These are phyloP conservation scores for Lepidopterella palustris DNA, from an alignment of 495 filamentous ascomycete genomes.

Conservation along the genomic window DNA sequence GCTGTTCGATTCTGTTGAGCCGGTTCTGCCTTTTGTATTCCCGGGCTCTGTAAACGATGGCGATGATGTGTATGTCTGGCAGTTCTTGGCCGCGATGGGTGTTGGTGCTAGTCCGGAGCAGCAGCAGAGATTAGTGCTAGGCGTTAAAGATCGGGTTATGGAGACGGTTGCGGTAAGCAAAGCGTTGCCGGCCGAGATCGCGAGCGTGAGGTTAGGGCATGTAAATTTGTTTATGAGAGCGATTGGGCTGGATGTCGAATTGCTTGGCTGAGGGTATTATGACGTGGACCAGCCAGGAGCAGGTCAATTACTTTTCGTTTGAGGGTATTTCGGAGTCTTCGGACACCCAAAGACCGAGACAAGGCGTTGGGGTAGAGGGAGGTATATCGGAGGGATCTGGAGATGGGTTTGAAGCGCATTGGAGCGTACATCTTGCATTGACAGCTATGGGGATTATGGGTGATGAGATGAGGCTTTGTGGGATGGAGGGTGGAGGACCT, in stretches of 20 bases:
- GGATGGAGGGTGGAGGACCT: too few relatives aligned
- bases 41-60: conserved; percentile 58
- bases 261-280: conserved; percentile 57
- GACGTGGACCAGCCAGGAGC: background rate
- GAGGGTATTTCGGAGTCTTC: background rate
- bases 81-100: conserved; percentile 89
- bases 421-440: too few relatives aligned
- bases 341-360: background rate
- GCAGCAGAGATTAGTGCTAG: conserved; percentile 86
- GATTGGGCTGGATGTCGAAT: conserved; percentile 92
- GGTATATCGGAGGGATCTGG: too few relatives aligned
- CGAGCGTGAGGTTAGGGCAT: conserved; percentile 70
- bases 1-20: conserved; percentile 82
- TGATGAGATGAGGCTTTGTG: too few relatives aligned
- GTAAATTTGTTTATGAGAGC: conserved; percentile 98
- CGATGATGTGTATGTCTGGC: conserved; percentile 89
- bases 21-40: conserved; percentile 75
- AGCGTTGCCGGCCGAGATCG: conserved; percentile 79
- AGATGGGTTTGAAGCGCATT: too few relatives aligned
- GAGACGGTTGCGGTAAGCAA: conserved; percentile 84
- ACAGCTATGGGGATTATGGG: too few relatives aligned
- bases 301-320: background rate
- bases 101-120: conserved; percentile 88
- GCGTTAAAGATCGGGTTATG: conserved; percentile 97
- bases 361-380: too few relatives aligned